Evolutionary conservation across 1,139 yeast genomes (phyloP), one percentile per base, ranked within the genome.

Genomic region (Yamadazyma jaroonii): DNA sequence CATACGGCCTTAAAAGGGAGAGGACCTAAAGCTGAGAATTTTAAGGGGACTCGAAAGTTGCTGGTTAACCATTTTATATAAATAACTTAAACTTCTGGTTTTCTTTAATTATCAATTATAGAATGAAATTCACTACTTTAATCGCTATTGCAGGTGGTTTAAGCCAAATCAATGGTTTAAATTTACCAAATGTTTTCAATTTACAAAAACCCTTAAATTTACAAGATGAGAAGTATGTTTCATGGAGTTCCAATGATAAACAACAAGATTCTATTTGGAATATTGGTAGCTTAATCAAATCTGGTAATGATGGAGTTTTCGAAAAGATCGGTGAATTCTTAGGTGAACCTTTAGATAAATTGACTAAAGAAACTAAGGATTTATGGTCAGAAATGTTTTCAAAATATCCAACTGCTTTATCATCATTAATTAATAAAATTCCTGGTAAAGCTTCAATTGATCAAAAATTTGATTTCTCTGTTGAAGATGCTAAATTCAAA

Each of bases 351-450:
- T 41, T 71, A 33, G 75, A 71, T 31, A 52, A 64, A 15, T 52
- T 81, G 37, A 62, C 82, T 9, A 54, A 60, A 15, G 80, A 74
- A 25, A 62, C 81, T 44, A 71, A 73, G 52, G 50, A 61, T 31
- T 52, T 74, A 36, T 82, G 88, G 89, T 52, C 72, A 28, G 85
- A 81, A 35, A 74, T 81, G 79, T 58, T 80, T 37, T 46, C 68
- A 53, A 65, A 69, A 35, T 81, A 73, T 60, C 88, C 88, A 15
- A 64, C 70, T 21, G 66, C 75, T 29, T 60, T 79, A 31, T 50
- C 68, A 27, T 59, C 68, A 37, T 58, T 83, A 61, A 67, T 68
- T 44, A 68, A 79, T 47, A 61, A 62, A 47, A 63, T 81, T 9
- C 82, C 85, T 34, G 73, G 72, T 55, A 74, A 72, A 41, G 51